Base-by-base conservation (phyloP, 805 yeast genomes). In the Saccharomycopsis synnaedendra region DNA sequence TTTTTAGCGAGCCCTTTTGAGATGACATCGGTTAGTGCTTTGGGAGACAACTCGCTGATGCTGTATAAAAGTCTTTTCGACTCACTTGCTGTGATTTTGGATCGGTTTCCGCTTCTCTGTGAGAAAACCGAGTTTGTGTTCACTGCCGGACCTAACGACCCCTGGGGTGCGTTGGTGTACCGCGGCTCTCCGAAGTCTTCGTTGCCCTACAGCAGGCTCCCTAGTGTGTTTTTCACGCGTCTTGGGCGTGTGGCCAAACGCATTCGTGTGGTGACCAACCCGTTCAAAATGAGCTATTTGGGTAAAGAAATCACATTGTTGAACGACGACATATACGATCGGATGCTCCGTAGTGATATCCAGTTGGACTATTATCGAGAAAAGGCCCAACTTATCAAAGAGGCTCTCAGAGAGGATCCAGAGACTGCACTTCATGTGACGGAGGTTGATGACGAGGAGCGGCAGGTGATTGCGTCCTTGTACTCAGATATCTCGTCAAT, bases 141-240 rank as follows among this genome's bases (percentile, higher is more conserved):
- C 50, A 67, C 90, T 1, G 97, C 97, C 0, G 97, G 98, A 1
- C 76, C 78, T 39, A 84, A 86, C 55, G 99, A 93, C 64, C 96
- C 96, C 0, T 93, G 97, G 97, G 80, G 80, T 35, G 76, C 93
- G 1, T 69, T 80, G 47, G 74, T 73, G 43, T 72, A 84, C 1
- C 69, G 81, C 44, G 88, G 90, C 3, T 69, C 80, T 0, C 54
- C 65, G 1, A 62, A 71, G 41, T 63, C 75, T 0, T 53, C 72
- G 5, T 80, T 86, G 80, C 98, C 98, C 0, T 84, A 82, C 57
- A 66, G 69, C 19, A 70, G 78, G 0, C 72, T 93, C 2, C 95
- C 97, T 0, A 66, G 69, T 30, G 64, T 82, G 2, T 89, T 90
- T 59, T 78, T 85, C 3, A 77, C 72, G 49, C 70, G 93, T 51